Evolutionary conservation across 768 basidiomycete species (phyloP).

Genomic region (Trametes gibbosa): DNA sequence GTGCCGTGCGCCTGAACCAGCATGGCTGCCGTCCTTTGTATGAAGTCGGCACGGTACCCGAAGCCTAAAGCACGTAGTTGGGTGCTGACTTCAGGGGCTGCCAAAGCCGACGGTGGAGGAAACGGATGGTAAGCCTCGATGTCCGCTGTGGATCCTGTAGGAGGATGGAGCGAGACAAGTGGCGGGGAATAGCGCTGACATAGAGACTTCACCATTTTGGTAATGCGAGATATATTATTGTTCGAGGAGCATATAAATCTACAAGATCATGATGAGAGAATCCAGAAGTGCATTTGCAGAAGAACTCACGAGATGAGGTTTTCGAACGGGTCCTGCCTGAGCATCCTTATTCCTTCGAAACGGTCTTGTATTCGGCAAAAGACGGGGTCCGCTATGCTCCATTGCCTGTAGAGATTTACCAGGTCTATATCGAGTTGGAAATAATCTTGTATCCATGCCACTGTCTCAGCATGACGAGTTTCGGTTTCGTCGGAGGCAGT

Average conservation of each 20-base stretch:
- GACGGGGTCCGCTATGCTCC: slow-evolving; percentile 71
- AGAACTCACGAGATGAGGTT: slow-evolving; percentile 83
- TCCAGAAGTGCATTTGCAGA: neutral
- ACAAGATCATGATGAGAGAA: neutral
- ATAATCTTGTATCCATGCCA: slow-evolving; percentile 78
- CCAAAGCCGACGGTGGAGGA: slow-evolving; percentile 71
- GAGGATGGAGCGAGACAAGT: slow-evolving; percentile 50
- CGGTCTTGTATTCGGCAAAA: slow-evolving; percentile 63
- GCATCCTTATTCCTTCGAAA: slow-evolving; percentile 79
- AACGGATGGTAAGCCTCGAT: slow-evolving; percentile 69
- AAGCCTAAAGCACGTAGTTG: slow-evolving; percentile 83
- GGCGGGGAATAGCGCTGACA: slow-evolving; percentile 73
- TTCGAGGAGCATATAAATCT: slow-evolving; percentile 97
- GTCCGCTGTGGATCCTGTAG: slow-evolving; percentile 22
- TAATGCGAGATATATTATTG: slow-evolving; percentile 93
- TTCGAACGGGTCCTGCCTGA: slow-evolving; percentile 96
- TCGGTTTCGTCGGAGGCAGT: slow-evolving; percentile 29
- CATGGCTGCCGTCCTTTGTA: slow-evolving; percentile 80
- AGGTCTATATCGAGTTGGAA: slow-evolving; percentile 86
- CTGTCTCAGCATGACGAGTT: slow-evolving; percentile 59
- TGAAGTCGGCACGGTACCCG: slow-evolving; percentile 92
- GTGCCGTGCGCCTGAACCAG: slow-evolving; percentile 55
- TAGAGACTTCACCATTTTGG: slow-evolving; percentile 86
- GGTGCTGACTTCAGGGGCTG: slow-evolving; percentile 52
- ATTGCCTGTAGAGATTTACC: slow-evolving; percentile 65